Evolutionary conservation across 2,329 filamentous ascomycete genomes (phyloP).

Genomic region (Cryphonectria japonica): DNA sequence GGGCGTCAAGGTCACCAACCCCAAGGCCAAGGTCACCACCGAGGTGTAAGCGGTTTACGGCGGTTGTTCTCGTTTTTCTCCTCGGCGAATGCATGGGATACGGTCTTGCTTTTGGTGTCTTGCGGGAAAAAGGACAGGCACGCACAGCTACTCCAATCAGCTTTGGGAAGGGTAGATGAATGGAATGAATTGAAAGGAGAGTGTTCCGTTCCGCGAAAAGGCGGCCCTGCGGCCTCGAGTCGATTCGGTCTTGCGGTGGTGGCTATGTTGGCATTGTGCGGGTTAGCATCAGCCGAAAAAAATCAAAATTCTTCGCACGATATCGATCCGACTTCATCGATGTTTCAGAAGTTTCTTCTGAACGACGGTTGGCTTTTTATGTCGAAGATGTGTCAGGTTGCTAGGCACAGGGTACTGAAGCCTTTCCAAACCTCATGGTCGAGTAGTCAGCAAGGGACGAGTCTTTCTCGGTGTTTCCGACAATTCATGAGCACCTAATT

Average conservation of each 20-base stretch:
- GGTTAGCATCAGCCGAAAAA: slow-evolving; percentile 30
- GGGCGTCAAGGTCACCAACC: slow-evolving; percentile 99
- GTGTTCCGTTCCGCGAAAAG: slow-evolving; percentile 21
- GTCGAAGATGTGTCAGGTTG: neutral
- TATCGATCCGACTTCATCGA: neutral
- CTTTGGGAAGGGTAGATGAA: slow-evolving; percentile 25
- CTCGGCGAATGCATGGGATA: slow-evolving; percentile 32
- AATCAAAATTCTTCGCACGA: slow-evolving; percentile 28
- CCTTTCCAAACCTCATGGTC: neutral
- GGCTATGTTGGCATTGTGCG: slow-evolving; percentile 30
- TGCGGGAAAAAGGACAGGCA: slow-evolving; percentile 30
- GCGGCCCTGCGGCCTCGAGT: slow-evolving; percentile 28
- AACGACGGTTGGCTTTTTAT: neutral
- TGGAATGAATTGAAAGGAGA: slow-evolving; percentile 27
- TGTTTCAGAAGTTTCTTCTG: neutral
- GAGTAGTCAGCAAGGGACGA: neutral
- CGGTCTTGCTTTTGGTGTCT: slow-evolving; percentile 33
- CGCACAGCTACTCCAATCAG: slow-evolving; percentile 24
- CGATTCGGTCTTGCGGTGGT: slow-evolving; percentile 28
- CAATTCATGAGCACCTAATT: neutral
- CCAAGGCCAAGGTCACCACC: slow-evolving; percentile 98
- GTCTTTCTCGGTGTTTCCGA: neutral
- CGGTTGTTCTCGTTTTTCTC: slow-evolving; percentile 28
- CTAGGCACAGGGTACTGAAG: neutral
- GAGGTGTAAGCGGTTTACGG: slow-evolving; percentile 66